Evolutionary conservation across 331 rosid species (phyloP), one percentile per base, ranked within the genome.

Genomic region (Malus hybrid): DNA sequence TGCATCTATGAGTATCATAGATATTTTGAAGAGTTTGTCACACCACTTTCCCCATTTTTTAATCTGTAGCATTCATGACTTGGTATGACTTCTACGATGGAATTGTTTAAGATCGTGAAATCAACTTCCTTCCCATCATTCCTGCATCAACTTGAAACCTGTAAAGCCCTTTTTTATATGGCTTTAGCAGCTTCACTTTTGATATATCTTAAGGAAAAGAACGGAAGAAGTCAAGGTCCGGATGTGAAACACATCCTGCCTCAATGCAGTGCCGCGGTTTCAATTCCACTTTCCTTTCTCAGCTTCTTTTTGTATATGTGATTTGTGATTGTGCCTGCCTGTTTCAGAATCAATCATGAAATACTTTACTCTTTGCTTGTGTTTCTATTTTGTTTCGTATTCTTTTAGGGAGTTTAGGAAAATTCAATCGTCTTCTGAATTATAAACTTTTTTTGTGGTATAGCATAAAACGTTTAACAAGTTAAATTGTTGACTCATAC

Each of bases 131-230:
- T 63, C 19, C 5, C 29, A 14, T 10, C 76, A 22, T 28, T 32
- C 39, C 39, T 33, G 2, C 54, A 34, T 29, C 76, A 5, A 59
- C 36, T 72, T 63, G 48, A 57, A 72, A 24, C 68, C 24, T 57
- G 56, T 14, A 24, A 73, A 22, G 76, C 76, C 75, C 22, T 36
- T 34, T 39, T 73, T 73, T 24, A 68, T 34, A 60, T 73, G 54
- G 76, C 76, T 57, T 55, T 28, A 34, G 22, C 15, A 32, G 65
- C 75, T 56, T 71, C 36, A 16, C 75, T 33, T 2, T 33, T 13
- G 20, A 5, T 14, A 28, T 62, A 3, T 32, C 31, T 28, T 11
- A 28, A 28, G 67, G 65, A 60, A 60, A 10, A 27, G 67, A 62
- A 62, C 67, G 4, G n/a, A 32, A 32, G 16, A 14, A 29, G 67